Evolutionary conservation across 768 basidiomycete genomes (phyloP).

Genomic region (Ephemerocybe angulata): DNA sequence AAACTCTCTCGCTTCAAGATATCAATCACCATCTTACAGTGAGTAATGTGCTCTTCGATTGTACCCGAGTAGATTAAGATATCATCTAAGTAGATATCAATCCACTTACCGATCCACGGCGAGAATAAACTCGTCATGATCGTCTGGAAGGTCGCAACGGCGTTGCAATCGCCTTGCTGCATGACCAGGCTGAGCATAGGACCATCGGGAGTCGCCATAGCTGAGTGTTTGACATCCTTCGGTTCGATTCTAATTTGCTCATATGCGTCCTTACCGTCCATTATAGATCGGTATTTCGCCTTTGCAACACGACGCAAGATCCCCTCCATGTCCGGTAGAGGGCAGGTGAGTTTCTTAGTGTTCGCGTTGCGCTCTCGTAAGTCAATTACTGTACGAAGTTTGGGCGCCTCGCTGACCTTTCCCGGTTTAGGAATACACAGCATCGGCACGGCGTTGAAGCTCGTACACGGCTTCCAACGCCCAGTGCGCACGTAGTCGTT

Average conservation of each 20-base stretch:
- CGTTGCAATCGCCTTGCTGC: conserved; percentile 29
- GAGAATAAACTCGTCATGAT: conserved; percentile 39
- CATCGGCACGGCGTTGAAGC: conserved; percentile 34
- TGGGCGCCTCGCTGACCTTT: conserved; percentile 15
- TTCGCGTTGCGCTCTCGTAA: too few species aligned
- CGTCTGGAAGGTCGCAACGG: conserved; percentile 36
- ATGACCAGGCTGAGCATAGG: too few species aligned
- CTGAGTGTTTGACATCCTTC: too few species aligned
- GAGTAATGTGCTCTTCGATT: conserved; percentile 25
- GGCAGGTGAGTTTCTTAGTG: too few species aligned
- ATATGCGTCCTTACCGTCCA: too few species aligned
- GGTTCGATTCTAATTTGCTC: too few species aligned
- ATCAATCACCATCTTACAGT: conserved; percentile 23
- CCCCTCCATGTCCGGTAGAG: too few species aligned
- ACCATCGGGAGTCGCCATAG: too few species aligned
- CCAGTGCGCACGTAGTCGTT: conserved; percentile 25
- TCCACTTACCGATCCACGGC: conserved; percentile 29
- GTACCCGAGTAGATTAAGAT: conserved; percentile 32
- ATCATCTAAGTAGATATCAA: conserved; percentile 25
- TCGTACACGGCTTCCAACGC: conserved; percentile 26
- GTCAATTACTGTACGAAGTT: too few species aligned
- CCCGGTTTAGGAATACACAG: conserved; percentile 28
- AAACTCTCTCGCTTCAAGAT: conserved; percentile 21
- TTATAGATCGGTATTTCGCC: too few species aligned
- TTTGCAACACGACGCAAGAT: too few species aligned